Conservation (phyloP, 2,329 filamentous ascomycete species). For the Pestalotiopsis sp. region DNA sequence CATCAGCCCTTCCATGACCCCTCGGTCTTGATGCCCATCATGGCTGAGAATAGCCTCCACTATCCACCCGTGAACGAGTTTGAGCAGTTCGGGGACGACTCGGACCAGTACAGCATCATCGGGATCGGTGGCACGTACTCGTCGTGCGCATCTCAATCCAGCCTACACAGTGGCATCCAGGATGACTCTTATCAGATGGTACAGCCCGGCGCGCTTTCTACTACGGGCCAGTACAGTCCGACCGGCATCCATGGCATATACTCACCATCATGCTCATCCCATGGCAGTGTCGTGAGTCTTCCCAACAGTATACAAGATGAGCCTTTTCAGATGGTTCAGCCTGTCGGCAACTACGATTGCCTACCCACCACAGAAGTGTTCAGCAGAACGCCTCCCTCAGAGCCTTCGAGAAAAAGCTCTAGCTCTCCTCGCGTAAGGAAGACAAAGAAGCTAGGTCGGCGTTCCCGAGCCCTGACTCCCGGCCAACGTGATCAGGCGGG, state of each 20-base stretch:
- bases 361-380: background rate
- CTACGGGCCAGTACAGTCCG: constrained; percentile 19
- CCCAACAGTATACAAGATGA: too few species aligned
- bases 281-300: too few species aligned
- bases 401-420: background rate
- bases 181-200: background rate
- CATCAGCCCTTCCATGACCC: background rate
- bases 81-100: background rate
- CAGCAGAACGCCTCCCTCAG: background rate
- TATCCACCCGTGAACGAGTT: background rate
- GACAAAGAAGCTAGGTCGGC: constrained; percentile 16
- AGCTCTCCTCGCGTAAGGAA: background rate
- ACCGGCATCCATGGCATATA: too few species aligned
- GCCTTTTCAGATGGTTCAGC: too few species aligned
- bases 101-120: background rate
- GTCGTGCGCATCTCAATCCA: background rate
- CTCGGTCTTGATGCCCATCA: background rate
- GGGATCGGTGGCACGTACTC: background rate
- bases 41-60: background rate
- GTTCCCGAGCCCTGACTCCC: background rate
- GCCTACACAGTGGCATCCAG: background rate
- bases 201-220: background rate
- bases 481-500: constrained; percentile 32
- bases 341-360: background rate
- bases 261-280: too few species aligned